A percentile compares a stretch with the other conserved stretches of the same genome.
These are phyloP conservation scores for Aurinia saxatilis DNA, from an alignment of 345 rosid species.

Conservation along the genomic window DNA sequence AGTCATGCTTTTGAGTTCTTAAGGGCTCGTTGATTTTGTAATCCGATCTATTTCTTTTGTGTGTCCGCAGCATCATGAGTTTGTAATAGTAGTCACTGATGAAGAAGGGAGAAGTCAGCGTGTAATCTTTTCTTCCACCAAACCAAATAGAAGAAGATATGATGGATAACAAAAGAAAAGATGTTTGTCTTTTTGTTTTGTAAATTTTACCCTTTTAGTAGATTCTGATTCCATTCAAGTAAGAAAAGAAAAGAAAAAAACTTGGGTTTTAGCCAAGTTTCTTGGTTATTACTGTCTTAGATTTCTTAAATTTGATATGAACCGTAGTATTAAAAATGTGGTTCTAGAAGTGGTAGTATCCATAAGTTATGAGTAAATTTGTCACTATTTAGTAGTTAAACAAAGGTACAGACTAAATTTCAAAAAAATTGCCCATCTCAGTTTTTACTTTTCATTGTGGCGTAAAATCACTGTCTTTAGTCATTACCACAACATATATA, in stretches of 20 bases:
- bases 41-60: background rate
- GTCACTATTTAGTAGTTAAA: too few species aligned
- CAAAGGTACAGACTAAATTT: too few species aligned
- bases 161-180: background rate
- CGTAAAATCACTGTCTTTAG: too few species aligned
- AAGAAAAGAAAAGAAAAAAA: background rate
- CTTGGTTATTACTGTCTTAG: too few species aligned
- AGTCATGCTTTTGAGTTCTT: background rate
- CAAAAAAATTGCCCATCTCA: too few species aligned
- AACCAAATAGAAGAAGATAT: slow-evolving; percentile 1
- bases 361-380: too few species aligned
- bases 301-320: too few species aligned
- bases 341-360: too few species aligned
- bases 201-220: slow-evolving; percentile 7
- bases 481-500: too few species aligned
- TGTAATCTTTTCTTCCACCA: background rate
- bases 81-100: background rate
- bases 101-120: background rate
- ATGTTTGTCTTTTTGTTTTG: background rate
- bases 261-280: too few species aligned
- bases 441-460: too few species aligned
- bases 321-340: too few species aligned
- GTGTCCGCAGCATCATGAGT: slow-evolving; percentile 2
- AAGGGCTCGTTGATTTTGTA: background rate
- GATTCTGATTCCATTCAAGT: background rate